Evolutionary conservation across 352 stramenopile genomes (phyloP).

Genomic region (Globisporangium yorkense): DNA sequence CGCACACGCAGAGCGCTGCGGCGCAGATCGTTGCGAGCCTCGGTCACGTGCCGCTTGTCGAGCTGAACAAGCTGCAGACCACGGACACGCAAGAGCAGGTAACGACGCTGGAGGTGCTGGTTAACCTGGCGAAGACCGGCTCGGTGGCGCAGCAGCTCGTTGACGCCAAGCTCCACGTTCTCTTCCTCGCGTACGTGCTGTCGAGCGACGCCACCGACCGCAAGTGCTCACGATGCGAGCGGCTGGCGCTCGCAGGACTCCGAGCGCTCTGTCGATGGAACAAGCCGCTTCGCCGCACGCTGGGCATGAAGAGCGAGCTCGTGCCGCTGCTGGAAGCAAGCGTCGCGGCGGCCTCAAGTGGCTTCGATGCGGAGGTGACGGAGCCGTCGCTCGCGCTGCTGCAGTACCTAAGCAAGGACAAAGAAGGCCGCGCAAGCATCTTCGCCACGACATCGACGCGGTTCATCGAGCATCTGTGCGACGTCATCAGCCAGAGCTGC

Average conservation of each 20-base stretch:
- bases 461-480: constrained; percentile 21
- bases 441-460: constrained; percentile 12
- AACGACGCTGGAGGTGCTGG: constrained; percentile 41
- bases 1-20: constrained; percentile 20
- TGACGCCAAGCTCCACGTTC: constrained; percentile 36
- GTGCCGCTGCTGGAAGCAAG: constrained; percentile 7
- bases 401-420: constrained; percentile 24
- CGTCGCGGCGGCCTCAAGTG: neutral
- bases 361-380: neutral
- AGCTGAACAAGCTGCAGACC: constrained; percentile 31
- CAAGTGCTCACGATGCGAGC: constrained; percentile 5
- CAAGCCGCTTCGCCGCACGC: constrained; percentile 21
- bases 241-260: constrained; percentile 29
- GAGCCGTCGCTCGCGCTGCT: constrained; percentile 11
- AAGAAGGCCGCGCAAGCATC: constrained; percentile 16
- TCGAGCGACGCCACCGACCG: neutral
- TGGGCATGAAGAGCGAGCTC: constrained; percentile 18
- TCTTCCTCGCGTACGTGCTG: constrained; percentile 39
- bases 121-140: constrained; percentile 25
- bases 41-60: constrained; percentile 33
- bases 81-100: constrained; percentile 7
- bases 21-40: constrained; percentile 30
- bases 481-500: constrained; percentile 1
- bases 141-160: constrained; percentile 22
- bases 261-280: constrained; percentile 30